Conservation (phyloP, 371 early-diverging fungal genomes). For the Coemansia sp. region DNA sequence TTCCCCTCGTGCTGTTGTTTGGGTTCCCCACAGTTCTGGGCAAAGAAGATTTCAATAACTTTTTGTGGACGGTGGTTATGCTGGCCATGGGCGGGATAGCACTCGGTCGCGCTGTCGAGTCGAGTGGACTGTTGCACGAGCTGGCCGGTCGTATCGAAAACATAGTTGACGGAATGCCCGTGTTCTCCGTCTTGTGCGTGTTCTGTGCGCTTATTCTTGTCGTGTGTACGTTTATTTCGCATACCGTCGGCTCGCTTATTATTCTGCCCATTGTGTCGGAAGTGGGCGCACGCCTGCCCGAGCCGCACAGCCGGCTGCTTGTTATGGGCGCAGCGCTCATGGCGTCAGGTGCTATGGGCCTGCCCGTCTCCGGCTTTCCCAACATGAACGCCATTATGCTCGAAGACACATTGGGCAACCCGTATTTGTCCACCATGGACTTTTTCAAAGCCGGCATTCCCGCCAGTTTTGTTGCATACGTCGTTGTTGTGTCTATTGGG, state of each 20-base stretch:
- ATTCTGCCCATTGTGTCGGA: slow-evolving; percentile 76
- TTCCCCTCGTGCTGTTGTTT: slow-evolving; percentile 91
- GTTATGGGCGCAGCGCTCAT: slow-evolving; percentile 84
- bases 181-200: slow-evolving; percentile 65
- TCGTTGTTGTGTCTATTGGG: slow-evolving; percentile 73
- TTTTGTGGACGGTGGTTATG: slow-evolving; percentile 90
- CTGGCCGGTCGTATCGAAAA: slow-evolving; percentile 70
- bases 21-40: slow-evolving; percentile 79
- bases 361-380: slow-evolving; percentile 93
- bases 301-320: slow-evolving; percentile 82
- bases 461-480: slow-evolving; percentile 67
- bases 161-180: slow-evolving; percentile 62
- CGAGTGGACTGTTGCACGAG: slow-evolving; percentile 75
- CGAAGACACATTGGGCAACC: slow-evolving; percentile 87
- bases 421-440: slow-evolving; percentile 79
- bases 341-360: slow-evolving; percentile 88
- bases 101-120: slow-evolving; percentile 87
- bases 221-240: slow-evolving; percentile 90
- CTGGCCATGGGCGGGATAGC: slow-evolving; percentile 94
- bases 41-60: slow-evolving; percentile 94
- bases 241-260: slow-evolving; percentile 90
- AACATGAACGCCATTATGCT: slow-evolving; percentile 95
- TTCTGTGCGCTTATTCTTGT: slow-evolving; percentile 62
- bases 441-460: slow-evolving; percentile 84
- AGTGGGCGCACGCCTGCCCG: slow-evolving; percentile 57